These are phyloP conservation scores for Stylosanthes scabra DNA, from an alignment of 331 rosid species.

Conservation along the genomic window DNA sequence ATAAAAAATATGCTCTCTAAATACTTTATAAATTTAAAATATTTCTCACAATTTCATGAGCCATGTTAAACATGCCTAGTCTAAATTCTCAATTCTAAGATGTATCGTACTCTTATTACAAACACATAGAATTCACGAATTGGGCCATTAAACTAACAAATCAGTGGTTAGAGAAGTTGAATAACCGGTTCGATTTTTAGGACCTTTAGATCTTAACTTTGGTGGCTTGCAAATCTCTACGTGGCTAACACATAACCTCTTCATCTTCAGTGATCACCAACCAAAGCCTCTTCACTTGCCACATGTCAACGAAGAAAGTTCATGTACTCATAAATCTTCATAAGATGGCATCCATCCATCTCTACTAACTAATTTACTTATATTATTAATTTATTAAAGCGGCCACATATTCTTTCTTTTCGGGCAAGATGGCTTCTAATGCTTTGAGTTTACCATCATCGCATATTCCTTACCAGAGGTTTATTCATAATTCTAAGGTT, in stretches of 20 bases:
- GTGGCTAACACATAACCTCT: slow-evolving; percentile 9
- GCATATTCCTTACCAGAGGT: slow-evolving; percentile 39
- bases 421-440: slow-evolving; percentile 54
- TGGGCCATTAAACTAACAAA: too few relatives aligned
- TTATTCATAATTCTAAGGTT: slow-evolving; percentile 40
- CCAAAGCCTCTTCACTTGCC: neutral
- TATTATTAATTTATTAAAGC: neutral
- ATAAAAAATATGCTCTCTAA: too few relatives aligned
- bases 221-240: slow-evolving; percentile 4
- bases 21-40: too few relatives aligned
- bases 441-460: slow-evolving; percentile 52
- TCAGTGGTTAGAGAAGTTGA: too few relatives aligned
- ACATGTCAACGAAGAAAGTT: neutral
- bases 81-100: too few relatives aligned
- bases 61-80: too few relatives aligned
- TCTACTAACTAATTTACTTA: too few relatives aligned
- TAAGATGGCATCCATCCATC: neutral
- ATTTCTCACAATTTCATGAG: too few relatives aligned
- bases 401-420: neutral
- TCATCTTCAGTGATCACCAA: neutral
- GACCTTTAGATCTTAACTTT: too few relatives aligned
- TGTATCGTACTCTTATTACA: too few relatives aligned
- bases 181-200: too few relatives aligned
- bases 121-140: too few relatives aligned
- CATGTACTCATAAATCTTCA: neutral